phyloP scores from a whole-genome alignment of 345 rosid genomes.

The Syzygium aromaticum region DNA sequence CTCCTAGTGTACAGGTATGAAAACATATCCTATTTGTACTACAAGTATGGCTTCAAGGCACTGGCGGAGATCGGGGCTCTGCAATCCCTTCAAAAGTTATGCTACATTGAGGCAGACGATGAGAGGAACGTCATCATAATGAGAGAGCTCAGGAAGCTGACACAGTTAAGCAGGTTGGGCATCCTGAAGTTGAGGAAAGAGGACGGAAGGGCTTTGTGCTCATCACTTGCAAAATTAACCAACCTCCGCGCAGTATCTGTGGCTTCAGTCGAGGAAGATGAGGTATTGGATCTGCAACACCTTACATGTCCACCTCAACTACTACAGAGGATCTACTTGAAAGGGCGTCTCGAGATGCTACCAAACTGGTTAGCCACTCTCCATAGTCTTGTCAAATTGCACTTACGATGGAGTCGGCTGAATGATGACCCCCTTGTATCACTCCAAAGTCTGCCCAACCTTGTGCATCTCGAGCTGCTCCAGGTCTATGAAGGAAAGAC shows the following conservation, averaged over 20 bases:
- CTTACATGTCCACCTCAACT: conserved; percentile 20
- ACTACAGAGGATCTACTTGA: conserved; percentile 21
- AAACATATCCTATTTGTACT: conserved; percentile 8
- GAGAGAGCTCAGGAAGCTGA: conserved; percentile 24
- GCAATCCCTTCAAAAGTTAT: conserved; percentile 27
- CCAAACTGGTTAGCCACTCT: conserved; percentile 22
- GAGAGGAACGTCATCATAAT: background rate
- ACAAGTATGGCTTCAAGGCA: conserved; percentile 22
- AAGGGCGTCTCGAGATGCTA: conserved; percentile 16
- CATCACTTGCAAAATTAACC: conserved; percentile 12
- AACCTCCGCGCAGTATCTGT: conserved; percentile 26
- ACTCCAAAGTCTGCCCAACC: conserved; percentile 23
- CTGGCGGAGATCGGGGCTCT: conserved; percentile 15
- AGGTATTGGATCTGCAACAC: conserved; percentile 23
- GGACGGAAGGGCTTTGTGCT: conserved; percentile 24
- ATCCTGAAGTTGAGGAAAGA: conserved; percentile 23
- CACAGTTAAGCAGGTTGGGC: conserved; percentile 29
- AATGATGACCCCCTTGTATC: conserved; percentile 19
- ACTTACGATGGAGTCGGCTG: conserved; percentile 16
- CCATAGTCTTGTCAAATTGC: conserved; percentile 15
- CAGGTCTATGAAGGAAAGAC: conserved; percentile 14
- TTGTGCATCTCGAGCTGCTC: conserved; percentile 23
- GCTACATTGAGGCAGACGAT: conserved; percentile 21
- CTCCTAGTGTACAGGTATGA: conserved; percentile 28
- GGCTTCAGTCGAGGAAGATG: conserved; percentile 6